phyloP scores from a whole-genome alignment of 2,329 filamentous ascomycete genomes.

The Phialemonium atrogriseum region DNA sequence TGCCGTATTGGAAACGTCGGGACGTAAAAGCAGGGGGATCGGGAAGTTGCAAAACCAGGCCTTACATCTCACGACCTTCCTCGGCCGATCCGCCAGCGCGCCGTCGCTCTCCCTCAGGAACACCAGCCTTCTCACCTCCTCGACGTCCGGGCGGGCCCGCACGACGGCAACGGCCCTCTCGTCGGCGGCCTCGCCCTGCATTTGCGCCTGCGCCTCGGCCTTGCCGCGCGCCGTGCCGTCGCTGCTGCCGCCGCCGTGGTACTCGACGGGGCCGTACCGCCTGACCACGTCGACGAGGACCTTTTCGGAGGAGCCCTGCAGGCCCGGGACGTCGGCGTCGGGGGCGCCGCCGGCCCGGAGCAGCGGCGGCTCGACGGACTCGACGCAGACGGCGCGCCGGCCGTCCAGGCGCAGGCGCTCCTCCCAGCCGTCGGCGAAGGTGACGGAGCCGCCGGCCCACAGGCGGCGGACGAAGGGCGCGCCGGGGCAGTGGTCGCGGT shows the following conservation, averaged over 20 bases:
- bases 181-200: no score
- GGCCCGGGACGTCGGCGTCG: slow-evolving; percentile 9
- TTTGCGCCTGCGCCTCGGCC: slow-evolving; percentile 3
- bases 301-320: slow-evolving; percentile 27
- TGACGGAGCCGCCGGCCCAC: slow-evolving; percentile 77
- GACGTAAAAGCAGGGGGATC: no score
- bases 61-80: slow-evolving; percentile 13
- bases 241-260: slow-evolving; percentile 5
- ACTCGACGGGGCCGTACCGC: slow-evolving; percentile 28
- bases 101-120: slow-evolving; percentile 35
- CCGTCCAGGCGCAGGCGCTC: slow-evolving; percentile 28
- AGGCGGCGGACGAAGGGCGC: slow-evolving; percentile 65
- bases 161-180: background rate
- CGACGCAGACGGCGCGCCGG: slow-evolving; percentile 31
- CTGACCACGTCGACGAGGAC: slow-evolving; percentile 44
- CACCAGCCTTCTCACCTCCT: slow-evolving; percentile 42
- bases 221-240: slow-evolving; percentile 1
- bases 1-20: no score
- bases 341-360: slow-evolving; percentile 16
- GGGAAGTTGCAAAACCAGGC: slow-evolving; percentile 8
- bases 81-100: slow-evolving; percentile 4
- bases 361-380: slow-evolving; percentile 28
- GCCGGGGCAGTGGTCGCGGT: slow-evolving; percentile 69
- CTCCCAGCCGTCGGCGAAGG: slow-evolving; percentile 33
- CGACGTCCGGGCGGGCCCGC: slow-evolving; percentile 21